phyloP scores from a whole-genome alignment of 768 basidiomycete species.

The Pholiota conissans region DNA sequence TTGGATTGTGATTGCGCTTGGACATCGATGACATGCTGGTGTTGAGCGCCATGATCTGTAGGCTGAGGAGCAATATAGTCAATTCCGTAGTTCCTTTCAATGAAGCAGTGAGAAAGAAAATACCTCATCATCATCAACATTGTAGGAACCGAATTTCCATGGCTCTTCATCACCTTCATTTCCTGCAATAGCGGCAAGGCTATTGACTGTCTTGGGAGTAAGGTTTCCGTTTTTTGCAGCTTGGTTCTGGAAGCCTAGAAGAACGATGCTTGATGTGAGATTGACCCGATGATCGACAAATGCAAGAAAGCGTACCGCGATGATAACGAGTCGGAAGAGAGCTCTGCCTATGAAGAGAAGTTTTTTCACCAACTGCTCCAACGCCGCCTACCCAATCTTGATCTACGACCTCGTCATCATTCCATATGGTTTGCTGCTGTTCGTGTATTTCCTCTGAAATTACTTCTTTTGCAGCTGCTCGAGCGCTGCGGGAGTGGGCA shows the following conservation, averaged over 20 bases:
- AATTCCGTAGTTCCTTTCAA: no score
- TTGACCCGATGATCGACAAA: constrained; percentile 20
- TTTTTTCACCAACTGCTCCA: constrained; percentile 83
- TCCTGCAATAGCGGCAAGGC: constrained; percentile 81
- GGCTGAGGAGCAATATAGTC: no score
- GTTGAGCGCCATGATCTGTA: constrained; percentile 32
- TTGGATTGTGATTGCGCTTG: constrained; percentile 33
- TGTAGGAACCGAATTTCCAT: constrained; percentile 70
- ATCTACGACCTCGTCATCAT: constrained; percentile 77
- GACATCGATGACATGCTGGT: constrained; percentile 51
- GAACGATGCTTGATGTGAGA: constrained; percentile 13
- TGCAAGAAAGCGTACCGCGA: constrained; percentile 49
- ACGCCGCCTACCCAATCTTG: constrained; percentile 82
- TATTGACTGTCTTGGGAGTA: constrained; percentile 77
- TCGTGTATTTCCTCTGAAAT: constrained; percentile 68
- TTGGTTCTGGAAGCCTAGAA: constrained; percentile 52
- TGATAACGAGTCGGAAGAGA: constrained; percentile 82
- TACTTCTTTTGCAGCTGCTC: constrained; percentile 58
- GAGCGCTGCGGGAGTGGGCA: constrained; percentile 64
- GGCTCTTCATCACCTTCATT: constrained; percentile 89
- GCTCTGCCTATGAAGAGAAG: constrained; percentile 75
- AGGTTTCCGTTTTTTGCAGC: constrained; percentile 56
- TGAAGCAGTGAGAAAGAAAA: no score
- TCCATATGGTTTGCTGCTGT: constrained; percentile 55
- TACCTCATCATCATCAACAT: constrained; percentile 68